Base-by-base conservation (phyloP, 345 rosid genomes). In the Cardamine resedifolia region DNA sequence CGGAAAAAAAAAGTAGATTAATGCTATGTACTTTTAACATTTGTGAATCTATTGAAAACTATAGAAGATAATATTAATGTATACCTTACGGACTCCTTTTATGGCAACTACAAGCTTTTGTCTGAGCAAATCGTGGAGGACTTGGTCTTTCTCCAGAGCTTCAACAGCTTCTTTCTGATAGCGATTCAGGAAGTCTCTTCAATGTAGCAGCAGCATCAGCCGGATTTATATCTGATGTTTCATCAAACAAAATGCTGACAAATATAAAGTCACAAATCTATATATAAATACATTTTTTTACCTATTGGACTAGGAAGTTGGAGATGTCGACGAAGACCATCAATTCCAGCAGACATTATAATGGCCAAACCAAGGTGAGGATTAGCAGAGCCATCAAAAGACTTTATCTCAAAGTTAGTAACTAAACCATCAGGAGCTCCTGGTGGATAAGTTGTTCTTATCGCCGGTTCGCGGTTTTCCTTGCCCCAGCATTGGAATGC, bases 401-500 rank as follows among this genome's bases (percentile, higher is more conserved):
- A 76, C 75, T 90, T 95, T 3, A 95, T 87, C 83, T 95, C 99
- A 59, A 95, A 95, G 82, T 95, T 95, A 84, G 96, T 95, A 47
- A 90, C 91, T 11, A 85, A 27, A 30, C 95, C 99, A 68, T 88
- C 81, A 6, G 44, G 43, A 51, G 84, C 66, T 47, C 97, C 99
- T 2, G 99, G 99, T 41, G 99, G 99, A 62, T 96, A 90, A 21
- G 99, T 88, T 11, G 96, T 84, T 74, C 96, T 79, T 80, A 91
- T 18, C 1, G 99, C 88, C 16, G 90, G 90, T 75, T 91, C 99
- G 20, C 97, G 85, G 79, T 91, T 95, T 78, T 95, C 97, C 56
- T 84, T 88, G n/a, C 99, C 99, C 99, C 99, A 95, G 78, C 99
- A 90, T n/a, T 83, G 89, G 70, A 83, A 95, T 65, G 99, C 99